A percentile compares a stretch with the other conserved stretches of the same genome.
phyloP scores from a whole-genome alignment of 768 basidiomycete genomes.

The Auriculariales sp. region DNA sequence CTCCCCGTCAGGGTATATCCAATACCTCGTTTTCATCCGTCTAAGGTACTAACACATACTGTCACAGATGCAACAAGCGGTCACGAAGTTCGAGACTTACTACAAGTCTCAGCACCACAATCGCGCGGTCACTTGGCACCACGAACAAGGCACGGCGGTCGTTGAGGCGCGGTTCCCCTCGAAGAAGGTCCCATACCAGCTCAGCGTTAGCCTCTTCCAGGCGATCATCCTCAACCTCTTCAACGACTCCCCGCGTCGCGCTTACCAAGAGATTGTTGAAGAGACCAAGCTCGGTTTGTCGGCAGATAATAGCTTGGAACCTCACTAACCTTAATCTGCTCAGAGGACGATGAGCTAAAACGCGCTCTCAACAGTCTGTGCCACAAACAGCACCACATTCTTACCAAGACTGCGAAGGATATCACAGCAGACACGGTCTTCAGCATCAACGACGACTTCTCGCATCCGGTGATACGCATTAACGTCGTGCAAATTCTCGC shows the following conservation, averaged over 20 bases:
- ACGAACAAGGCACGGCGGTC: slow-evolving; percentile 70
- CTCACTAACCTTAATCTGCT: slow-evolving; percentile 5
- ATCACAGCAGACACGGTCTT: slow-evolving; percentile 68
- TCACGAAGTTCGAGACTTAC: slow-evolving; percentile 47
- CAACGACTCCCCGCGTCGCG: slow-evolving; percentile 48
- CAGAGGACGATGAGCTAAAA: slow-evolving; percentile 61
- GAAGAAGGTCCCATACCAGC: slow-evolving; percentile 70
- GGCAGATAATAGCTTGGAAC: neutral
- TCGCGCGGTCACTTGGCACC: slow-evolving; percentile 72
- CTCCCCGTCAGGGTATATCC: slow-evolving; percentile 37
- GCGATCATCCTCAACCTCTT: slow-evolving; percentile 76
- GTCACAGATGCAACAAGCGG: slow-evolving; percentile 55
- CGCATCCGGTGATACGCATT: slow-evolving; percentile 60
- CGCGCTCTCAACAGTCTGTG: slow-evolving; percentile 86
- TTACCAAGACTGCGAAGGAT: slow-evolving; percentile 69
- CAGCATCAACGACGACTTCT: slow-evolving; percentile 68
- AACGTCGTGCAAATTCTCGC: slow-evolving; percentile 95
- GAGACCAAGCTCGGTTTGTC: slow-evolving; percentile 59
- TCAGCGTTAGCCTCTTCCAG: slow-evolving; percentile 85
- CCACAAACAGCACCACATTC: slow-evolving; percentile 76
- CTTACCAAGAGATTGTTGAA: slow-evolving; percentile 52
- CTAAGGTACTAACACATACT: slow-evolving; percentile 2
- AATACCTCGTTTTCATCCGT: slow-evolving; percentile 1
- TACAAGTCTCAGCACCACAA: slow-evolving; percentile 71
- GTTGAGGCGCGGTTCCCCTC: slow-evolving; percentile 53